Evolutionary conservation across 495 filamentous ascomycete genomes (phyloP).

Genomic region (Copromyces sp.): DNA sequence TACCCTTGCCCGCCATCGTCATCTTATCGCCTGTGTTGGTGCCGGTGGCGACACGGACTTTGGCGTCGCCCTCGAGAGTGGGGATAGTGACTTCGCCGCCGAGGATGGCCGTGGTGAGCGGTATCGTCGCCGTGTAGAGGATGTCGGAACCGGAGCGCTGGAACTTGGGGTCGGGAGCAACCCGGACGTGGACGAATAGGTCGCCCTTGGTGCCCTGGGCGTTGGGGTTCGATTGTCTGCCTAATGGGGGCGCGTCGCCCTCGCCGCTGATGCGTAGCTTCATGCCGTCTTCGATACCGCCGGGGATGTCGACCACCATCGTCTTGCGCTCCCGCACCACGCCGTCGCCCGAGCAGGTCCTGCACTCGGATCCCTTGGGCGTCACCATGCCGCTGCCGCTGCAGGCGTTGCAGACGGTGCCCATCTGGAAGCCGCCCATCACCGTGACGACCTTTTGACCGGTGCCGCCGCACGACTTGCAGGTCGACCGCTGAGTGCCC

Average conservation of each 20-base stretch:
- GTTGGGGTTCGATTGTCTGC: constrained; percentile 47
- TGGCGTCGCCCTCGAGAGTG: constrained; percentile 81
- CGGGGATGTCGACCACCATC: constrained; percentile 80
- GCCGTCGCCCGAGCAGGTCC: constrained; percentile 66
- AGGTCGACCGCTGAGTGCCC: constrained; percentile 60
- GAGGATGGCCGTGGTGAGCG: constrained; percentile 83
- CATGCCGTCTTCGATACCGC: constrained; percentile 94
- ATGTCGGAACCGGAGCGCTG: constrained; percentile 77
- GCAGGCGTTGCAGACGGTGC: constrained; percentile 74
- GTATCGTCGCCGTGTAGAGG: constrained; percentile 82
- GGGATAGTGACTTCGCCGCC: constrained; percentile 85
- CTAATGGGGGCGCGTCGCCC: constrained; percentile 75
- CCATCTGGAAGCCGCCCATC: constrained; percentile 91
- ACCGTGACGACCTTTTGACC: constrained; percentile 81
- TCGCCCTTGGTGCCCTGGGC: constrained; percentile 61
- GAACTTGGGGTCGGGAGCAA: constrained; percentile 78
- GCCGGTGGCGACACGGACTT: constrained; percentile 77
- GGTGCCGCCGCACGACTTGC: constrained; percentile 73
- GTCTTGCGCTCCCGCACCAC: constrained; percentile 68
- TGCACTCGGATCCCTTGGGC: constrained; percentile 71
- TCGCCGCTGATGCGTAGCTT: constrained; percentile 67
- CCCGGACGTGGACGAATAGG: constrained; percentile 75
- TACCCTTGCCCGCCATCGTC: constrained; percentile 77
- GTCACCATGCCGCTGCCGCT: constrained; percentile 61
- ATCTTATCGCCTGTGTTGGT: constrained; percentile 89